These are phyloP conservation scores for Xylaria arbuscula DNA, from an alignment of 2,329 filamentous ascomycete genomes.

Conservation along the genomic window DNA sequence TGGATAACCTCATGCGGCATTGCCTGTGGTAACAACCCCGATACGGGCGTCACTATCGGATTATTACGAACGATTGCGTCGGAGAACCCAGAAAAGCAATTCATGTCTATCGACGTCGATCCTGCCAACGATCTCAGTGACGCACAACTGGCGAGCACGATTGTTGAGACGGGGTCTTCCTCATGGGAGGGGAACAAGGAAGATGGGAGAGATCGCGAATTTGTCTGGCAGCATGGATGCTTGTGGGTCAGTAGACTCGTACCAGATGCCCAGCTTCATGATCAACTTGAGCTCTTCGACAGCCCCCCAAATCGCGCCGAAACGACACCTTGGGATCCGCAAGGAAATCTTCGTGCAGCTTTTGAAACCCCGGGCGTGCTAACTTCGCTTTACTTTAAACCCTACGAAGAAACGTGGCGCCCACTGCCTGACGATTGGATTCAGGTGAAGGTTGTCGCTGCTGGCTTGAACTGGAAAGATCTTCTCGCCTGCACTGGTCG, in stretches of 20 bases:
- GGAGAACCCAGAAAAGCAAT: constrained; percentile 43
- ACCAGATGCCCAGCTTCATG: constrained; percentile 25
- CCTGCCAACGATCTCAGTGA: background rate
- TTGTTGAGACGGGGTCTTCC: background rate
- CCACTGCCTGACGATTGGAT: constrained; percentile 42
- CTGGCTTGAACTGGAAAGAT: constrained; percentile 47
- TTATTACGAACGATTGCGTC: constrained; percentile 43
- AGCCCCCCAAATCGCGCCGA: too few species aligned
- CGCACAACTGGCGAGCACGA: background rate
- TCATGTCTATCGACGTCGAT: constrained; percentile 40
- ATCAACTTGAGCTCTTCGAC: background rate
- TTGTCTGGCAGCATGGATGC: constrained; percentile 46
- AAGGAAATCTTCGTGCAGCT: constrained; percentile 41
- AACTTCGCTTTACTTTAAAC: constrained; percentile 45
- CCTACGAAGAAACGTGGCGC: constrained; percentile 38
- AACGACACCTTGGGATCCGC: too few species aligned
- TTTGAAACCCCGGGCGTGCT: constrained; percentile 48
- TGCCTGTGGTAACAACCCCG: constrained; percentile 41
- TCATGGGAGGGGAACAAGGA: background rate
- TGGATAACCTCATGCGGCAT: constrained; percentile 37
- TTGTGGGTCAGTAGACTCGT: constrained; percentile 48
- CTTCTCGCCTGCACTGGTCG: constrained; percentile 42
- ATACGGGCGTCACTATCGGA: constrained; percentile 42
- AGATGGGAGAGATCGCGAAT: constrained; percentile 50
- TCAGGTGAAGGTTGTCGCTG: constrained; percentile 47